Base-by-base conservation (phyloP, 1,284 basidiomycete species). In the Cutaneotrichosporon cutaneum region DNA sequence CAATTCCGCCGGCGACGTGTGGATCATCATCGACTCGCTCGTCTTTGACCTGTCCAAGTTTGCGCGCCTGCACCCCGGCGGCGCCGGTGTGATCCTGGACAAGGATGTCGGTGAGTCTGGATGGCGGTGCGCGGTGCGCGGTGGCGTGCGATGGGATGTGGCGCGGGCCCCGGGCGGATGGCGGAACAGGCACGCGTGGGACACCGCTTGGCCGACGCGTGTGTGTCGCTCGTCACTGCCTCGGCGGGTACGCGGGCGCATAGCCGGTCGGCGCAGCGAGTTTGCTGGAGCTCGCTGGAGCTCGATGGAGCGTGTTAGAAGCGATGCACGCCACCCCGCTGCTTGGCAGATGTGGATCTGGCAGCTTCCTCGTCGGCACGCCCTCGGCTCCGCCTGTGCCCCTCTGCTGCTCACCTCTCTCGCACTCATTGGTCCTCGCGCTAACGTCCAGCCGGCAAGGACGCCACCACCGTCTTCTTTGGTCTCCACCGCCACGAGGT, bases 391-490 rank as follows among this genome's bases (percentile, higher is more conserved):
- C 44, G 8, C 44, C 18, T 45, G 22, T 21, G n/a, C n/a, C 30
- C 30, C 30, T 9, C 30, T 30, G 30, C 30, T 30, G n/a, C 30
- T 30, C 30, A 30, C 44, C 44, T 4, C 44, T 3, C 44, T 45
- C 22, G 6, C 44, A 8, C 44, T 5, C 44, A 9, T 30, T 14
- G 26, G 8, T 6, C 6, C 48, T 13, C 8, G 27, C 48, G 30
- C 62, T 27, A 58, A 58, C 39, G 60, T 65, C 59, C 26, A 71
- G 75, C 64, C 54, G 90, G 90, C 5, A 83, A 90, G 76, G 92
- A 94, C 74, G 90, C 89, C 6, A 93, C 92, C 1, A 89, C 92
- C 62, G 86, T 85, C 6, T 94, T 94, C 82, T 94, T 88, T 71
- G 86, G 88, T 51, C 84, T 95, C 36, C 92, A 95, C 77, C 83